Evolutionary conservation across 2,329 filamentous ascomycete species (phyloP).

Genomic region (Alternaria conjuncta): DNA sequence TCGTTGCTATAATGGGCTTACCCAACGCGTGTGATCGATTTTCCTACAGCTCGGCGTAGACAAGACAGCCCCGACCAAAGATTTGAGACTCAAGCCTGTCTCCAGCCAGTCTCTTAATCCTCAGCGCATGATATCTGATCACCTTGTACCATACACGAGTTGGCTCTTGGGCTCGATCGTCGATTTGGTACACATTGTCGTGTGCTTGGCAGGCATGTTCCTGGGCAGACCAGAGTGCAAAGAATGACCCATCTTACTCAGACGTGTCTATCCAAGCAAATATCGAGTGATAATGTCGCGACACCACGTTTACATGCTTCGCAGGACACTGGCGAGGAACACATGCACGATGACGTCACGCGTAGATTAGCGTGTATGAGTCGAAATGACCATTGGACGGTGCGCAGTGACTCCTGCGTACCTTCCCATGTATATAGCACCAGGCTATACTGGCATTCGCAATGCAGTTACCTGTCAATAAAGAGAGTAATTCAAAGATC

Average conservation of each 20-base stretch:
- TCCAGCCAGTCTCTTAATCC: background rate
- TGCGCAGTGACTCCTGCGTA: background rate
- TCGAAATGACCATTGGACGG: background rate
- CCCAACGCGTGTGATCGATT: background rate
- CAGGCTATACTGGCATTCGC: background rate
- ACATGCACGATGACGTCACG: background rate
- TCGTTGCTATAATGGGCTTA: background rate
- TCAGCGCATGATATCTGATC: background rate
- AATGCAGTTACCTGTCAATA: background rate
- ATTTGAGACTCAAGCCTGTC: background rate
- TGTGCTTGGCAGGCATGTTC: background rate
- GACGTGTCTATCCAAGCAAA: background rate
- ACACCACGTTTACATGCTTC: background rate
- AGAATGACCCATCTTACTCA: background rate
- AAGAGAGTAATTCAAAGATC: background rate
- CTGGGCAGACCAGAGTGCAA: background rate
- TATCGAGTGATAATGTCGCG: background rate
- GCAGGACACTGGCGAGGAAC: background rate
- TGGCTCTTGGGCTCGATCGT: background rate
- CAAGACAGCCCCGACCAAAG: background rate
- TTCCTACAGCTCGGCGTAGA: background rate
- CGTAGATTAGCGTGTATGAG: background rate
- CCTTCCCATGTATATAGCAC: background rate
- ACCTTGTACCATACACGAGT: background rate
- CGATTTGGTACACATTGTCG: background rate